phyloP scores from a whole-genome alignment of 345 rosid genomes.

The Pistacia vera region DNA sequence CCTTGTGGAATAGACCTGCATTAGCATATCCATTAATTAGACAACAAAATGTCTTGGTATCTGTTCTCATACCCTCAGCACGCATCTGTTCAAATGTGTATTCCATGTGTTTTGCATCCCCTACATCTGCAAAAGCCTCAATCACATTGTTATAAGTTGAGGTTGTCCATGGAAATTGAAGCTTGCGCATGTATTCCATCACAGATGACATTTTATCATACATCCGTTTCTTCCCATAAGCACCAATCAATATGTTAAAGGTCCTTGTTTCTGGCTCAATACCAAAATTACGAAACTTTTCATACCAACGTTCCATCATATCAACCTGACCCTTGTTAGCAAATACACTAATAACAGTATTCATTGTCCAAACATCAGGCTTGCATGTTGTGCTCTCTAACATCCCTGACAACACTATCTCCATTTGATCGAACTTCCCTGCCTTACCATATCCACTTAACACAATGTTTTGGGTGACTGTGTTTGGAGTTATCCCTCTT shows the following conservation, averaged over 20 bases:
- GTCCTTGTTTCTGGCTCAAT: slow-evolving; percentile 85
- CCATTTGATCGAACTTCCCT: slow-evolving; percentile 82
- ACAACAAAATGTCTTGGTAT: slow-evolving; percentile 85
- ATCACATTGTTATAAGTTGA: slow-evolving; percentile 89
- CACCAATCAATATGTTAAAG: slow-evolving; percentile 83
- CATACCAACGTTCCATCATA: slow-evolving; percentile 92
- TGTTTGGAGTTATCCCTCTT: slow-evolving; percentile 70
- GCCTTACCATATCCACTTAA: slow-evolving; percentile 87
- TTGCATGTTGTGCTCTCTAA: slow-evolving; percentile 57
- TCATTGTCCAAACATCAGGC: slow-evolving; percentile 98
- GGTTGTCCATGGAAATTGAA: slow-evolving; percentile 88
- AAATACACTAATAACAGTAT: slow-evolving; percentile 75
- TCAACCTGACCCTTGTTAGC: slow-evolving; percentile 84
- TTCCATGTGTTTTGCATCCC: slow-evolving; percentile 91
- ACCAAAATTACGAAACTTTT: slow-evolving; percentile 77
- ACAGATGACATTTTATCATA: slow-evolving; percentile 94
- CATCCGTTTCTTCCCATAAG: slow-evolving; percentile 86
- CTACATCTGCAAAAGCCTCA: slow-evolving; percentile 86
- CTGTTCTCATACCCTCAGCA: slow-evolving; percentile 78
- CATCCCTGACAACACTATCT: slow-evolving; percentile 76
- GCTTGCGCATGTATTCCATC: slow-evolving; percentile 93
- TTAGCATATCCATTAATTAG: slow-evolving; percentile 83
- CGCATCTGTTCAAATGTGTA: slow-evolving; percentile 86
- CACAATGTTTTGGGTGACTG: slow-evolving; percentile 85
- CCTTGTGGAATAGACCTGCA: slow-evolving; percentile 82